Evolutionary conservation across 345 rosid species (phyloP).

Genomic region (Moricandia moricandioides): DNA sequence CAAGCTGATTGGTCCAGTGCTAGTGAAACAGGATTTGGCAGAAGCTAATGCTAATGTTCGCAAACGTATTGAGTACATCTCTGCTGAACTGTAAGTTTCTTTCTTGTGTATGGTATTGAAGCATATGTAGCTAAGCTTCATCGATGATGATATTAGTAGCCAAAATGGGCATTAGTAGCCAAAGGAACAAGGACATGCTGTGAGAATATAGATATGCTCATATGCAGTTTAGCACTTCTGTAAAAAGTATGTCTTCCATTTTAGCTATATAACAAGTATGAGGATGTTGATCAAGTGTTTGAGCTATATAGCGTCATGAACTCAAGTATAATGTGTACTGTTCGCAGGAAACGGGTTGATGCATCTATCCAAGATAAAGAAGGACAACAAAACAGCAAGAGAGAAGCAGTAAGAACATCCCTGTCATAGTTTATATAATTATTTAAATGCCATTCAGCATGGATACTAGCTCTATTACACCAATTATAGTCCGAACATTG

Average conservation of each 20-base stretch:
- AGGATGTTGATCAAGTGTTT: slow-evolving; percentile 7
- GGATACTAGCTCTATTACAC: not conserved
- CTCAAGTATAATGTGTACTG: slow-evolving; percentile 7
- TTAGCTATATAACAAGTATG: not conserved
- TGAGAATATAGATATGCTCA: not conserved
- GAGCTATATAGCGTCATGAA: not conserved
- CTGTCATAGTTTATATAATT: slow-evolving; percentile 7
- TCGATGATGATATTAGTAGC: too few species aligned
- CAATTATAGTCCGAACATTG: not conserved
- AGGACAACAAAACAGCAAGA: slow-evolving; percentile 87
- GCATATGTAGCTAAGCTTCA: slow-evolving; percentile 4
- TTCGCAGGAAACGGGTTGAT: slow-evolving; percentile 84
- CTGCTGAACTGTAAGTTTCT: slow-evolving; percentile 75
- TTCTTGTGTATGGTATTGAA: not conserved
- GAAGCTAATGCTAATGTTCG: slow-evolving; percentile 97
- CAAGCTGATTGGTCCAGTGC: slow-evolving; percentile 94
- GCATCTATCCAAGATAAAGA: slow-evolving; percentile 83
- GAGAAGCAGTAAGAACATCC: slow-evolving; percentile 63
- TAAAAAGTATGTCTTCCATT: not conserved
- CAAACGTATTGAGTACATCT: slow-evolving; percentile 88
- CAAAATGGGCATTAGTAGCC: too few species aligned
- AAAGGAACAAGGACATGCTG: not conserved
- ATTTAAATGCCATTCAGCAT: not conserved
- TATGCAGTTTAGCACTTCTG: not conserved
- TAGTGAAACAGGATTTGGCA: slow-evolving; percentile 94